Conservation (phyloP, 2,329 filamentous ascomycete species). For the Zymoseptoria passerinii region DNA sequence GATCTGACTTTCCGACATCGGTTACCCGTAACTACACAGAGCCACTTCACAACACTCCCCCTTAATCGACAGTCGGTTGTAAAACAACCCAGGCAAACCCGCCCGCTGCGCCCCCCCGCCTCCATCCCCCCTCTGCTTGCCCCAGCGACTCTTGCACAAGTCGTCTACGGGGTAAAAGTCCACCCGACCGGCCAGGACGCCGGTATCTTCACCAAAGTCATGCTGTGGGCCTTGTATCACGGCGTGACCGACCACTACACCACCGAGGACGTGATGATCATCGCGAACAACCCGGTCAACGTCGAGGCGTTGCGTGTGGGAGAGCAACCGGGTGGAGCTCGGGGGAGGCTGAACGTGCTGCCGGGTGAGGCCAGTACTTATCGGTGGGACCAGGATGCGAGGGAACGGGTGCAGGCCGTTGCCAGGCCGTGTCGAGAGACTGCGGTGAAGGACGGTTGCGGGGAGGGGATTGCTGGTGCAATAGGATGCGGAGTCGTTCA, state of each 20-base stretch:
- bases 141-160: not conserved
- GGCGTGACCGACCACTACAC: not conserved
- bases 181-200: constrained; percentile 7
- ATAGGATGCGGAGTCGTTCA: not conserved
- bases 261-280: not conserved
- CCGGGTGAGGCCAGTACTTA: not conserved
- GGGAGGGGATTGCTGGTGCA: too few relatives aligned
- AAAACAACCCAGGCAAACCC: not conserved
- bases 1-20: too few relatives aligned
- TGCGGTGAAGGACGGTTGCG: not conserved
- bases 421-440: not conserved
- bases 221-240: constrained; percentile 1
- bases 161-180: constrained; percentile 4
- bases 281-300: not conserved
- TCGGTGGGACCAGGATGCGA: not conserved
- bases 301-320: not conserved
- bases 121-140: not conserved
- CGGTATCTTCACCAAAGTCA: constrained; percentile 5
- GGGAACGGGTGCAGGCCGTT: not conserved
- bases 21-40: too few relatives aligned
- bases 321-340: too few relatives aligned
- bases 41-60: too few relatives aligned
- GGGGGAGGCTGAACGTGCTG: not conserved
- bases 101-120: too few relatives aligned
- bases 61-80: too few relatives aligned